Base-by-base conservation (phyloP, 805 yeast species). In the Pichia ethanolica region DNA sequence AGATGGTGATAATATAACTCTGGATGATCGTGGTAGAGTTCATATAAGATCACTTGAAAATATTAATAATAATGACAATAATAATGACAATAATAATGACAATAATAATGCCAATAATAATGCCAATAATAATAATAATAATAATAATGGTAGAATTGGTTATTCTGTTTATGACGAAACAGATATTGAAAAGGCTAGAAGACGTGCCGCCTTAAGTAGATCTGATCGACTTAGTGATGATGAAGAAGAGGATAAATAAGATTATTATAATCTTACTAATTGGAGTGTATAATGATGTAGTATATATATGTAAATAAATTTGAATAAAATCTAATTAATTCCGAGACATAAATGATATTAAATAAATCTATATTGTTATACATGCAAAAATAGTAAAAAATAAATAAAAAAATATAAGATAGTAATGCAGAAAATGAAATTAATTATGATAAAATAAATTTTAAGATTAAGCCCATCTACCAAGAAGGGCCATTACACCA, bases 401-500 rank as follows among this genome's bases (percentile, higher is more conserved):
- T 39, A 28, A 27, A 36, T 36, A 36, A 14, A 2, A n/a, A 13
- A 14, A 36, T 13, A 36, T 1, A 36, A 13, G 10, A 36, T 8
- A 36, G 3, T 36, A 20, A 3, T 20, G 20, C 20, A 20, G 20
- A 20, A 20, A 20, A 20, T 20, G 20, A 20, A 3, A 20, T 20
- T 2, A 20, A 20, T 20, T 20, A 20, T 20, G 20, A 20, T 20
- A 20, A 20, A 20, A 20, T 20, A 20, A 20, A 13, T 36, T 36
- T 36, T 13, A 30, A 10, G 8, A 25, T 62, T 59, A 81, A 26
- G 86, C 87, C 87, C 89, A 83, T 60, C 75, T 81, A 53, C 89
- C 91, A 52, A 85, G 69, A 34, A 84, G 65, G 3, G 90, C 89
- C 91, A 86, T 86, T 36, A 83, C 59, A 11, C 85, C 89, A n/a